A percentile compares a stretch with the other conserved stretches of the same genome.
Conservation (phyloP, 495 filamentous ascomycete species). For the Oidiodendron maius region DNA sequence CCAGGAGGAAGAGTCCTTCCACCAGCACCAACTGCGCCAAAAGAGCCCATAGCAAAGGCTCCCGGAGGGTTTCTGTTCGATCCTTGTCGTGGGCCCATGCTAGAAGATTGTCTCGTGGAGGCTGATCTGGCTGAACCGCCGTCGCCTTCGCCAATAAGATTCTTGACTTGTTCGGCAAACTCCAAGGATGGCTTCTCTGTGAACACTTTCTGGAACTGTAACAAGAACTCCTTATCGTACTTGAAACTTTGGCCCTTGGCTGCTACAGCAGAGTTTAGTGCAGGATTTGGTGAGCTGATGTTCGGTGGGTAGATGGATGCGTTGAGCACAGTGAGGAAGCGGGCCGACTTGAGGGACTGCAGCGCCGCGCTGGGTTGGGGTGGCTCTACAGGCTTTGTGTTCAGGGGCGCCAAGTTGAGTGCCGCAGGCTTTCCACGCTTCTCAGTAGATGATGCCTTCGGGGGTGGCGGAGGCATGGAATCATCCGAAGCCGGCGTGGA, state of each 20-base stretch:
- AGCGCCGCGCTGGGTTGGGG: conserved; percentile 87
- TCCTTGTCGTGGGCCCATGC: conserved; percentile 38
- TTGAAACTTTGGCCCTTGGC: conserved; percentile 76
- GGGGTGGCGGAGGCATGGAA: conserved; percentile 43
- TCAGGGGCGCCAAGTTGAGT: conserved; percentile 71
- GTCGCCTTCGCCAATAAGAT: conserved; percentile 70
- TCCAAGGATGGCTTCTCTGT: conserved; percentile 91
- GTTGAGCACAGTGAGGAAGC: conserved; percentile 57
- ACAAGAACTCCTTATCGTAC: conserved; percentile 90
- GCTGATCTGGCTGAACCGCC: conserved; percentile 57
- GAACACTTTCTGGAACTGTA: conserved; percentile 95
- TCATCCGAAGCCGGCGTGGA: conserved; percentile 43
- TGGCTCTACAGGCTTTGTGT: conserved; percentile 75
- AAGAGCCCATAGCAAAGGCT: conserved; percentile 64
- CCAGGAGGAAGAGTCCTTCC: conserved; percentile 56
- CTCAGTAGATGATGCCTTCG: conserved; percentile 44
- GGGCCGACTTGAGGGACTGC: conserved; percentile 81
- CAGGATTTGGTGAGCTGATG: conserved; percentile 82
- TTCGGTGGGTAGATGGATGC: conserved; percentile 73
- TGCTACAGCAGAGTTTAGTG: conserved; percentile 70
- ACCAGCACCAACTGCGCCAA: conserved; percentile 38
- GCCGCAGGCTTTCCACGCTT: conserved; percentile 68
- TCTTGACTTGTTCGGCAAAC: conserved; percentile 82
- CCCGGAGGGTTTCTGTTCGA: conserved; percentile 34
- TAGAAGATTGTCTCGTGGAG: conserved; percentile 60